Evolutionary conservation across 2,329 filamentous ascomycete species (phyloP).

Genomic region (Knoxdaviesia capensis): DNA sequence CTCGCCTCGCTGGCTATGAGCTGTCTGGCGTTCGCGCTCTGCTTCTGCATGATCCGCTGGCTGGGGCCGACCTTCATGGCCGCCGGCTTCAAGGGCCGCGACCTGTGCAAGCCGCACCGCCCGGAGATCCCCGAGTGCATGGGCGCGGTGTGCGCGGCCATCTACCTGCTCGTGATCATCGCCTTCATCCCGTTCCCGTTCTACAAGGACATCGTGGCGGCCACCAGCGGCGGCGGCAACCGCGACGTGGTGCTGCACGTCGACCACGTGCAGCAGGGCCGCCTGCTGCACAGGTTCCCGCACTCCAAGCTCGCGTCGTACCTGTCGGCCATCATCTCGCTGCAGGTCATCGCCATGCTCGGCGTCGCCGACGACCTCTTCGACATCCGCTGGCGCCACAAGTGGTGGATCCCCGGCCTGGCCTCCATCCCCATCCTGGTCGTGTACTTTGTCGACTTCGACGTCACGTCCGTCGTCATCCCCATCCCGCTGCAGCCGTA

Average conservation of each 20-base stretch:
- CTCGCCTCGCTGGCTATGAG: constrained; percentile 77
- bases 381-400: constrained; percentile 96
- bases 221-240: constrained; percentile 85
- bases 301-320: constrained; percentile 95
- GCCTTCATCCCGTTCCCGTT: constrained; percentile 93
- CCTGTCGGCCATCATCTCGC: constrained; percentile 77
- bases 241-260: constrained; percentile 62
- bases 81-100: constrained; percentile 73
- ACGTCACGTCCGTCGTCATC: constrained; percentile 86
- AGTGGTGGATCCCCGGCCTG: constrained; percentile 92
- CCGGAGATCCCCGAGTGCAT: constrained; percentile 85
- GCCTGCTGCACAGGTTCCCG: constrained; percentile 78
- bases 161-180: constrained; percentile 78
- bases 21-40: constrained; percentile 60
- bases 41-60: constrained; percentile 81
- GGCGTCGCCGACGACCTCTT: constrained; percentile 92
- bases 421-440: constrained; percentile 84
- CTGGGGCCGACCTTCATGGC: constrained; percentile 76
- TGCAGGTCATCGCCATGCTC: constrained; percentile 78
- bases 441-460: constrained; percentile 97
- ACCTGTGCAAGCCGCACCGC: constrained; percentile 53
- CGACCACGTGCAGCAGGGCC: constrained; percentile 57
- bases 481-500: constrained; percentile 71
- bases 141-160: constrained; percentile 81
- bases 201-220: constrained; percentile 92